Conservation (phyloP, 306 rosid species). For the Acacia crassicarpa region DNA sequence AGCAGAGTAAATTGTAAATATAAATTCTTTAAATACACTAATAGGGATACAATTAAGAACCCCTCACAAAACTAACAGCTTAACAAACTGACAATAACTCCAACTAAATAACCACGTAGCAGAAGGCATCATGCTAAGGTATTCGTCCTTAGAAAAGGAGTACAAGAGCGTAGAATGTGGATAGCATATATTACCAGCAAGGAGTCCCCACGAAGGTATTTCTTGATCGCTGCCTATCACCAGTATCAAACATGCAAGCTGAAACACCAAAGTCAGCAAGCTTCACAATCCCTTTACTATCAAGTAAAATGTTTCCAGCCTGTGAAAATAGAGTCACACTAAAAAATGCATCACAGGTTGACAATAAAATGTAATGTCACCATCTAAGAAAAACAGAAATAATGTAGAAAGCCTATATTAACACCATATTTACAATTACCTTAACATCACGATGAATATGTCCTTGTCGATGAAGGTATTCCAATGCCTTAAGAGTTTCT, state of each 20-base stretch:
- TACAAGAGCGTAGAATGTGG: neutral
- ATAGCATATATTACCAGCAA: conserved; percentile 65
- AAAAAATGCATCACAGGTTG: conserved; percentile 4
- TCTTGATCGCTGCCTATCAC: conserved; percentile 89
- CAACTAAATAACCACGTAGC: neutral
- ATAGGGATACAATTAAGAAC: neutral
- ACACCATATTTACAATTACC: conserved; percentile 35
- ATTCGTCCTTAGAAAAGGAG: neutral
- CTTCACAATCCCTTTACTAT: conserved; percentile 73
- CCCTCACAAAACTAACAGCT: neutral
- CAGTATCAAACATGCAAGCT: conserved; percentile 93
- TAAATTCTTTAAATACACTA: neutral
- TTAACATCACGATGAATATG: conserved; percentile 97
- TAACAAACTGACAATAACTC: neutral
- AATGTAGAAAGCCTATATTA: neutral
- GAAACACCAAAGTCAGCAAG: conserved; percentile 98
- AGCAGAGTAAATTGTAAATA: neutral
- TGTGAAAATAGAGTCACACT: conserved; percentile 10
- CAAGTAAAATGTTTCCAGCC: conserved; percentile 95
- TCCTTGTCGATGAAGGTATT: conserved; percentile 88
- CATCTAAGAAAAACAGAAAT: neutral
- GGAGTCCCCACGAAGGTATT: conserved; percentile 97
- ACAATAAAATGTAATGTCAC: neutral
- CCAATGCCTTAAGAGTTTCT: conserved; percentile 90
- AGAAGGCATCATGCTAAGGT: neutral